phyloP scores from a whole-genome alignment of 345 rosid genomes.

The Hypericum androsaemum region DNA sequence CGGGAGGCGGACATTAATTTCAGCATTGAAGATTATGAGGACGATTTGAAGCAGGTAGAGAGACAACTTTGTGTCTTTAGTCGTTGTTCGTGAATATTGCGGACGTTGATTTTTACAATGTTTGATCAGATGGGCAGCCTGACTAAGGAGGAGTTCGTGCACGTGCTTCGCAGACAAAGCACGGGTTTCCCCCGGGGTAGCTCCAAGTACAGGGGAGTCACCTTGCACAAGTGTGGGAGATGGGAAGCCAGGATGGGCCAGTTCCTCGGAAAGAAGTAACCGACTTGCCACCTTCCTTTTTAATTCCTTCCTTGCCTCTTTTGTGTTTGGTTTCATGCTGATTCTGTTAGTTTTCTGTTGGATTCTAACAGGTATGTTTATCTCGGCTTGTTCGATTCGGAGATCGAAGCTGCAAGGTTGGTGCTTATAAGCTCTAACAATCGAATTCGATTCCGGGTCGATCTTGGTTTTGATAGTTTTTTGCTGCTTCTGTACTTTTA shows the following conservation, averaged over 20 bases:
- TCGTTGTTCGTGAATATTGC: background rate
- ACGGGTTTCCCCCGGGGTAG: slow-evolving; percentile 94
- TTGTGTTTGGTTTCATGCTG: background rate
- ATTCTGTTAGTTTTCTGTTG: background rate
- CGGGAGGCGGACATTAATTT: slow-evolving; percentile 93
- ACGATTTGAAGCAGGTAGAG: slow-evolving; percentile 84
- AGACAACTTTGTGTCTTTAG: slow-evolving; percentile 1
- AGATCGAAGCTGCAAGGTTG: slow-evolving; percentile 89
- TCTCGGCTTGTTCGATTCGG: slow-evolving; percentile 86
- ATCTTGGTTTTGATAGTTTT: slow-evolving; percentile 2
- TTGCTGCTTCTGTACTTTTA: slow-evolving; percentile 10
- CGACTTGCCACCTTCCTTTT: background rate
- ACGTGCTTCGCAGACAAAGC: slow-evolving; percentile 90
- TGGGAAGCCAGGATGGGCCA: slow-evolving; percentile 99
- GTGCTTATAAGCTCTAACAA: background rate
- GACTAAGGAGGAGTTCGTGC: slow-evolving; percentile 91
- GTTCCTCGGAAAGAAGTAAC: slow-evolving; percentile 81
- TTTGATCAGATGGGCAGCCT: slow-evolving; percentile 68
- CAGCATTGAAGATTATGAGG: slow-evolving; percentile 67
- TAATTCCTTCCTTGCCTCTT: background rate
- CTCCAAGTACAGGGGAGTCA: slow-evolving; percentile 93
- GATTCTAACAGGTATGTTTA: slow-evolving; percentile 60
- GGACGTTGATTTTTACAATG: background rate
- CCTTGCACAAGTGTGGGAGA: slow-evolving; percentile 95
- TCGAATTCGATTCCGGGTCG: background rate